Evolutionary conservation across 768 basidiomycete genomes (phyloP), one percentile per base, ranked within the genome.

Genomic region (Amyloporia xantha): DNA sequence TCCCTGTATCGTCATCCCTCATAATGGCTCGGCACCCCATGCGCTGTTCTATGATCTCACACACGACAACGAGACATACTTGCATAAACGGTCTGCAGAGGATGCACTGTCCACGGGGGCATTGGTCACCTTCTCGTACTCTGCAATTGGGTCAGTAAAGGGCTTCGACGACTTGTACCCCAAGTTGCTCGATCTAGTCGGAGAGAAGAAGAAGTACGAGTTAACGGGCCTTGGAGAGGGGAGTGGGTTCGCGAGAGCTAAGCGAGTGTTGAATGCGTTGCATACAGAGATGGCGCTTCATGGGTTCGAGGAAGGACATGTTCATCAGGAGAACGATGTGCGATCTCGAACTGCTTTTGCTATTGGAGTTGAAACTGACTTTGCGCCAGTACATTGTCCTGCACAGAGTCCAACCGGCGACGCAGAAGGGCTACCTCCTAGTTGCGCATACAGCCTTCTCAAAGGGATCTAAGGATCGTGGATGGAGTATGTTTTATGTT

Each of bases 161-260:
- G 96, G 95, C 17, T 96, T 95, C 61, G 96, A 99, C 59, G 96
- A 99, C 57, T 67, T 99, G 19, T 97, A 98, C 62, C 95, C 95
- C 2, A 95, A 92, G 63, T 67, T 95, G n/a, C 67, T 99, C 28
- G 79, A 96, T 62, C 72, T 99, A 42, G 96, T 98, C 9, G 72
- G 70, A 12, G 96, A 99, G 64, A 83, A 79, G 60, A 74, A 92
- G 53, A 64, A 66, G 54, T 99, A 99, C 60, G 84, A 89, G 55
- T 57, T 87, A 12, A 81, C 80, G 0, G 76, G 74, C 2, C 64
- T 82, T 9, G 62, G 64, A 28, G 62, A 64, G 33, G 53, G 59
- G 48, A 66, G 66, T 30, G 68, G 63, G 21, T 69, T 66, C 36
- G 66, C 58, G 15, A 59, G 50, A 70, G 72, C 43, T 67, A 82